Base-by-base conservation (phyloP, 2,329 filamentous ascomycete genomes). In the Talaromyces verruculosus region DNA sequence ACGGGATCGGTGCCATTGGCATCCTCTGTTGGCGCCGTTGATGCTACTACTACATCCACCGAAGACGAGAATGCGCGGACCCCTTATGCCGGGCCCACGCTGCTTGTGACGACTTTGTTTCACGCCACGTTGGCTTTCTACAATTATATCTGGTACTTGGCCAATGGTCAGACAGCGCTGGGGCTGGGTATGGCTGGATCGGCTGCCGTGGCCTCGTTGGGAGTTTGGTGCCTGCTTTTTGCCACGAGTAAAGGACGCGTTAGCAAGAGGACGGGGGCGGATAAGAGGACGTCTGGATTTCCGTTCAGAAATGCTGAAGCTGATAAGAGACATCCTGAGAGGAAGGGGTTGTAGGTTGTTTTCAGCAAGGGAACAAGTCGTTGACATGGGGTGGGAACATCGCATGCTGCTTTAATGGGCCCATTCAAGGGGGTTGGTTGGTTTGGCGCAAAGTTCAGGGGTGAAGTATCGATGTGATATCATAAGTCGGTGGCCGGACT, bases 1-100 rank as follows among this genome's bases (percentile, higher is more conserved):
- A 90, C 90, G 0, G 91, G 91, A 57, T 84, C 85, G 2, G 82
- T 94, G 5, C 91, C 91, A 0, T 77, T 93, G 13, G 84, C 83
- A 0, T 84, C 84, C n/a, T 75, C 79, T 25, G 73, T 82, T 25
- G 68, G 71, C 0, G 76, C 78, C 39, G 70, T 79, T 17, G 76
- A 81, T 19, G 78, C 80, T 6, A 75, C 80, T 5, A 78, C 41
- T 19, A 39, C 30, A 41, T 6, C 28, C 13, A 13, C 57, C 7
- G 41, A 82, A 8, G 77, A 80, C 7, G 72, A 73, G 2, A 78
- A 82, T 66, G 79, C 83, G 6, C 82, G 83, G 59, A 85, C 87
- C 0, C 88, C 88, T 1, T 89, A 87, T 75, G 89, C 89, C 5
- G 80, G 85, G 43, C 89, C 91, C 1, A 87, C 87, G 1, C 76